A percentile compares a stretch with the other conserved stretches of the same genome.
Evolutionary conservation across 306 rosid species (phyloP).

Genomic region (Quercus dentata): DNA sequence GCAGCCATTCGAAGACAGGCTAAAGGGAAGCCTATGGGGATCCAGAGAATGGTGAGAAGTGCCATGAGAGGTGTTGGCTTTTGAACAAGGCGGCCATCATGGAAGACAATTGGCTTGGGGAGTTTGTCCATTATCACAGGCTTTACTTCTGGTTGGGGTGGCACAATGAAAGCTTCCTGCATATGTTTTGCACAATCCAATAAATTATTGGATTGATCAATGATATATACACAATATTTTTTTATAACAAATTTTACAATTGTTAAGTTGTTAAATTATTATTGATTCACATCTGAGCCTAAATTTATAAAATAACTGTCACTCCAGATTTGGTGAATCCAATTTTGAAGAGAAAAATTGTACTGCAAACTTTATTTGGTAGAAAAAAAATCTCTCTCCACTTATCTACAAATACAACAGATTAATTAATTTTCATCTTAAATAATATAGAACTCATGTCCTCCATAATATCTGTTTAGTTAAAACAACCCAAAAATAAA

Average conservation of each 20-base stretch:
- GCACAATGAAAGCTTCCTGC: constrained; percentile 73
- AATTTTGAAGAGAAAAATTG: background rate
- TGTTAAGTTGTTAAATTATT: too few species aligned
- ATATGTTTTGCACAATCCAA: background rate
- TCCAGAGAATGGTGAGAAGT: constrained; percentile 61
- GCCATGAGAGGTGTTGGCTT: constrained; percentile 70
- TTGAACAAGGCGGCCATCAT: constrained; percentile 71
- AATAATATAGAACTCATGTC: too few species aligned
- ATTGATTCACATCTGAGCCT: too few species aligned
- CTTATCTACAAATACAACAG: too few species aligned
- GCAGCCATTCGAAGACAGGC: constrained; percentile 70
- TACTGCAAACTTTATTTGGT: background rate
- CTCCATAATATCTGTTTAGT: too few species aligned
- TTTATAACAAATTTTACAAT: too few species aligned
- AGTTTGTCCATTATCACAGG: constrained; percentile 52
- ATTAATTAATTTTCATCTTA: too few species aligned
- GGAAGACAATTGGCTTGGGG: constrained; percentile 79
- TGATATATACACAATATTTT: too few species aligned
- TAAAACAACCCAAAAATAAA: too few species aligned
- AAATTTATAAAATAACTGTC: too few species aligned
- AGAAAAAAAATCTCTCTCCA: background rate
- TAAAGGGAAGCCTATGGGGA: constrained; percentile 63
- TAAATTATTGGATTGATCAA: too few species aligned
- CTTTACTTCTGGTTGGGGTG: constrained; percentile 34
- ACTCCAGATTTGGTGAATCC: too few species aligned